Conservation (phyloP, 768 basidiomycete species). For the Suillus cothurnatus region DNA sequence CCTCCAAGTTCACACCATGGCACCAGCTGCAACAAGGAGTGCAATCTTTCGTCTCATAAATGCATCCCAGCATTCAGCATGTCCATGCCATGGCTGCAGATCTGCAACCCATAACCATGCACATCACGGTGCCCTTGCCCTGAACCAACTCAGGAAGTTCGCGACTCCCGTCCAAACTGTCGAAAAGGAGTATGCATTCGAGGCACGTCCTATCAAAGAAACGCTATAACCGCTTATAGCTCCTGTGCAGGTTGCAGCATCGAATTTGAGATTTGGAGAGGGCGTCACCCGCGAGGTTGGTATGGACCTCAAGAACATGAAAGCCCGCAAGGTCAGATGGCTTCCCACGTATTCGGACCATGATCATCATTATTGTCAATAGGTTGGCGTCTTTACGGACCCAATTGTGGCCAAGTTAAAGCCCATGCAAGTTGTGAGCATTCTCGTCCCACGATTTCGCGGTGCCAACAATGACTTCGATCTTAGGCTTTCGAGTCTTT, state of each 20-base stretch:
- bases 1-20: constrained; percentile 30
- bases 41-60: constrained; percentile 75
- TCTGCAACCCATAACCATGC: constrained; percentile 41
- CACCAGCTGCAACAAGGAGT: constrained; percentile 50
- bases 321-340: constrained; percentile 69
- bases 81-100: constrained; percentile 78
- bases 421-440: constrained; percentile 78
- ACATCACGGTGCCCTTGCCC: constrained; percentile 39
- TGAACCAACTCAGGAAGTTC: constrained; percentile 68
- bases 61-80: constrained; percentile 69
- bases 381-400: constrained; percentile 96
- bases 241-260: constrained; percentile 68
- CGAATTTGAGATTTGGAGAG: constrained; percentile 87
- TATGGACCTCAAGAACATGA: constrained; percentile 94
- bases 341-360: constrained; percentile 7
- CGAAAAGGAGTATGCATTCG: constrained; percentile 92
- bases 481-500: constrained; percentile 74
- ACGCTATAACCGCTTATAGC: background rate
- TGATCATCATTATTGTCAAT: constrained; percentile 14
- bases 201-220: constrained; percentile 46
- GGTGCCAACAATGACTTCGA: constrained; percentile 3
- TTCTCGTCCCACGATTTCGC: background rate
- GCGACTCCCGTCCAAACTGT: constrained; percentile 74
- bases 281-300: constrained; percentile 90
- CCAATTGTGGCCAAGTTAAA: constrained; percentile 77